These are phyloP conservation scores for Afroboletus lepidellus DNA, from an alignment of 1,284 basidiomycete species.

Conservation along the genomic window DNA sequence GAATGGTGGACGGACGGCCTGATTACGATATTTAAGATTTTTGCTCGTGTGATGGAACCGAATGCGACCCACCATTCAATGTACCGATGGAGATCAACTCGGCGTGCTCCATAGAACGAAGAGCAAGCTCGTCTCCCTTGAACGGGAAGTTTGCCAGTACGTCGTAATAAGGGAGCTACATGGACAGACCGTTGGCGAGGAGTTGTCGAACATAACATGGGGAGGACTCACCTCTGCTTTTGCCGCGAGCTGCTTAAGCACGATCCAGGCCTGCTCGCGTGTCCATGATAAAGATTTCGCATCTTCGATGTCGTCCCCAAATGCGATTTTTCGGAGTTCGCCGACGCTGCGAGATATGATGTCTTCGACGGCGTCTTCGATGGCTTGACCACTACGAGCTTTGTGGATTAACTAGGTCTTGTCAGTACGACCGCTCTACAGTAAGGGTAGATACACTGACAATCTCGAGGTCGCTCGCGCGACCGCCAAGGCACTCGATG, in stretches of 20 bases:
- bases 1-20: constrained; percentile 84
- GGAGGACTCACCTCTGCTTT: constrained; percentile 59
- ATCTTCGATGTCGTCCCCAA: constrained; percentile 90
- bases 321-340: constrained; percentile 88
- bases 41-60: background rate
- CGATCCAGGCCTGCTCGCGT: constrained; percentile 84
- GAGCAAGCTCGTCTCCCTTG: constrained; percentile 82
- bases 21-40: background rate
- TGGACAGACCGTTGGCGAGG: background rate
- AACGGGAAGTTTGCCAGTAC: constrained; percentile 85
- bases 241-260: constrained; percentile 75
- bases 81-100: constrained; percentile 85
- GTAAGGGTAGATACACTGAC: constrained; percentile 43
- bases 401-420: constrained; percentile 79
- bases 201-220: background rate
- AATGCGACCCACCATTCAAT: constrained; percentile 54
- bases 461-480: constrained; percentile 83
- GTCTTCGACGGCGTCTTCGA: constrained; percentile 86
- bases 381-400: constrained; percentile 69
- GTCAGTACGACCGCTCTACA: constrained; percentile 3
- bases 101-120: constrained; percentile 87
- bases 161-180: constrained; percentile 79
- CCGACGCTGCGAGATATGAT: constrained; percentile 78
- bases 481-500: constrained; percentile 79
- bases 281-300: constrained; percentile 83